These are phyloP conservation scores for Conringia planisiliqua DNA, from an alignment of 345 rosid species.

Conservation along the genomic window DNA sequence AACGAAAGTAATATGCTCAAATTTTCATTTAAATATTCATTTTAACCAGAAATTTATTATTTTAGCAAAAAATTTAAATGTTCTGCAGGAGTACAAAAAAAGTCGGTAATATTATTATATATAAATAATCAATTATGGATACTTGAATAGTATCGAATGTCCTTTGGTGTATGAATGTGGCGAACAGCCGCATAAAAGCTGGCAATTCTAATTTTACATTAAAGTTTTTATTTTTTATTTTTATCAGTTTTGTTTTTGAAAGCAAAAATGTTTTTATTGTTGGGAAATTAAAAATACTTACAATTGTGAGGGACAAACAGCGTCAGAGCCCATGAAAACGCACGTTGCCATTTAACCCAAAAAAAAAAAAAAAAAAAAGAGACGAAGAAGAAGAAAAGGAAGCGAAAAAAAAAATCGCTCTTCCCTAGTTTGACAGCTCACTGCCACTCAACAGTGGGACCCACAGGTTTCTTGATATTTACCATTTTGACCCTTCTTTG, in stretches of 20 bases:
- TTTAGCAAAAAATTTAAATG: too few relatives aligned
- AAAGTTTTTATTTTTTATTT: background rate
- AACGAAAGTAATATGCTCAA: background rate
- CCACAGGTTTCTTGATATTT: slow-evolving; percentile 9
- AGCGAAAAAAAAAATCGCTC: background rate
- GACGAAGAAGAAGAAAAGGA: background rate
- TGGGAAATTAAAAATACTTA: slow-evolving; percentile 9
- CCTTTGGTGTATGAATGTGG: slow-evolving; percentile 35
- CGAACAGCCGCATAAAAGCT: slow-evolving; percentile 38
- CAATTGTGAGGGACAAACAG: slow-evolving; percentile 30
- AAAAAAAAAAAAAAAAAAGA: background rate
- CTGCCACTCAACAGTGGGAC: slow-evolving; percentile 32
- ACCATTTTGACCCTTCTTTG: slow-evolving; percentile 17
- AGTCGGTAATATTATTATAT: background rate
- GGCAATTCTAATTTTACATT: slow-evolving; percentile 27
- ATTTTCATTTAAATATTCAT: background rate
- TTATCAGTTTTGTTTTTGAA: background rate
- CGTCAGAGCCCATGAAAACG: slow-evolving; percentile 38
- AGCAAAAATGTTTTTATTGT: slow-evolving; percentile 5
- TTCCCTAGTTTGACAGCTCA: slow-evolving; percentile 39
- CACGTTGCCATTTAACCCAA: slow-evolving; percentile 31
- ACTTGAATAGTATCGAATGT: slow-evolving; percentile 26
- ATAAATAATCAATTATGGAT: background rate
- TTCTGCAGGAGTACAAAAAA: background rate
- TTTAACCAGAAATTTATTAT: background rate